Evolutionary conservation across 1,284 basidiomycete species (phyloP), one percentile per base, ranked within the genome.

Genomic region (Sanghuangporus sanghuang): DNA sequence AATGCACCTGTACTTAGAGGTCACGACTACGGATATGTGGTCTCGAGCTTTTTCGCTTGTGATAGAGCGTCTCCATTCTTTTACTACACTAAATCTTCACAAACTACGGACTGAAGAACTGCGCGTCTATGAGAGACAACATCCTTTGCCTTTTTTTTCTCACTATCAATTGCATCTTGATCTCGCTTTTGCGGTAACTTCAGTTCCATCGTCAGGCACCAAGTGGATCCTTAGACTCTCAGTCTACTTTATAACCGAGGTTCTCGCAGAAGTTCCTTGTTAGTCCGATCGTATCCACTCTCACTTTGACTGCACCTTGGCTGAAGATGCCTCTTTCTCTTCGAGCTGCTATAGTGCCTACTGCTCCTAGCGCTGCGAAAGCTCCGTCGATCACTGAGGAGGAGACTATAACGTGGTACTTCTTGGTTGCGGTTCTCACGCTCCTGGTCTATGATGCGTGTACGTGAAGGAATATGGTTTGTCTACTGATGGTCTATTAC

Each of bases 371-470:
- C 18, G 7, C 46, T 21, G 8, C 14, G 8, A n/a, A n/a, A 14
- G 46, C 46, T 8, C 18, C 46, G 1, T 21, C 18, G 11, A 5
- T 49, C 8, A 2, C 18, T 21, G 16, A 16, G 46, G 18, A 21
- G 2, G 46, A 49, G 18, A 21, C 8, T 32, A 53, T 53, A 6
- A 6, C 50, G 12, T 18, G 21, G 40, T 58, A 40, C 21, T 35
- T 58, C 36, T 6, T 42, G 2, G 57, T 18, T 27, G 57, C 57
- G n/a, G 21, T 58, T 8, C 16, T 48, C 40, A 58, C 57, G 12
- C 39, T 48, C 6, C 40, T 58, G 40, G 57, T 58, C 6, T 58
- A 58, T 48, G 40, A 58, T 48, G 57, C 57, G 23, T 12, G 57
- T 58, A 35, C 11, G 36, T 40, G 3, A 36, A 4, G 11, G 12